Evolutionary conservation across 805 yeast species (phyloP).

Genomic region (Ogataea corticis): DNA sequence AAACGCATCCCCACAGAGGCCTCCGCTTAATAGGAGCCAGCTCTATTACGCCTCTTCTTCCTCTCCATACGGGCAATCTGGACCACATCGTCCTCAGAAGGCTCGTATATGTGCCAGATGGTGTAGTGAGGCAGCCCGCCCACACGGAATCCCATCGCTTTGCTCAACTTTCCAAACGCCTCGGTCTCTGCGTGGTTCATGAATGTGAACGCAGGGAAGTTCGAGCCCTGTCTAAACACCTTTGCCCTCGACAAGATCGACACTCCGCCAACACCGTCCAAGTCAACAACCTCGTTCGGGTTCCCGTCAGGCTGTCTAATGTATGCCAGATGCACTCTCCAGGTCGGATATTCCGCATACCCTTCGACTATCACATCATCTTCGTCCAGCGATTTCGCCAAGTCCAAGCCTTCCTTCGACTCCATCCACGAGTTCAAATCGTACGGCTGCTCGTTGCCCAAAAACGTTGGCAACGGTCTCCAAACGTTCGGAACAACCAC

Average conservation of each 20-base stretch:
- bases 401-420: slow-evolving; percentile 68
- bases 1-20: background rate
- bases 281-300: slow-evolving; percentile 60
- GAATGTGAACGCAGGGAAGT: slow-evolving; percentile 82
- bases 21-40: slow-evolving; percentile 2
- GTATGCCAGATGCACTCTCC: slow-evolving; percentile 81
- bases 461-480: slow-evolving; percentile 93
- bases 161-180: slow-evolving; percentile 83
- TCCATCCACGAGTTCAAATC: slow-evolving; percentile 97
- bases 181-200: slow-evolving; percentile 87
- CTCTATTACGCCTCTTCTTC: slow-evolving; percentile 46
- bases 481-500: slow-evolving; percentile 88
- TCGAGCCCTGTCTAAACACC: slow-evolving; percentile 75
- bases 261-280: slow-evolving; percentile 89
- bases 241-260: slow-evolving; percentile 75
- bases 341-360: slow-evolving; percentile 82
- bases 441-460: slow-evolving; percentile 90
- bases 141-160: slow-evolving; percentile 73
- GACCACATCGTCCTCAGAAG: slow-evolving; percentile 78
- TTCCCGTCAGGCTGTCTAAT: slow-evolving; percentile 62
- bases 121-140: slow-evolving; percentile 91
- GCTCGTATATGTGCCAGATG: slow-evolving; percentile 88
- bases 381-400: slow-evolving; percentile 65
- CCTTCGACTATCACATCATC: slow-evolving; percentile 90
- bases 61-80: slow-evolving; percentile 71